These are phyloP conservation scores for Claviceps sp. DNA, from an alignment of 2,329 filamentous ascomycete species.

Conservation along the genomic window DNA sequence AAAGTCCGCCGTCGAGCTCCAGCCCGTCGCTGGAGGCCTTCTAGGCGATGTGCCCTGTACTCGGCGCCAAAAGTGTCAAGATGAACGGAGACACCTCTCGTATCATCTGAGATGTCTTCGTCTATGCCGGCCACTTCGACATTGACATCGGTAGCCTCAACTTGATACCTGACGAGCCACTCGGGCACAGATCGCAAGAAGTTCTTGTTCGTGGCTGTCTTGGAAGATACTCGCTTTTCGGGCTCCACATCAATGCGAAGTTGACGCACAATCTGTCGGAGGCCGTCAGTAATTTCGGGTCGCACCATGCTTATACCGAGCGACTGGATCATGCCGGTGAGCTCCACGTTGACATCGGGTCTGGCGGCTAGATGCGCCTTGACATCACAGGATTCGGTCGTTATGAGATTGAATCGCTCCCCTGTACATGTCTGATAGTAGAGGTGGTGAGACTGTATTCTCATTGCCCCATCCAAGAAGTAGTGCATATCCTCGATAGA, in stretches of 20 bases:
- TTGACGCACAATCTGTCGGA: slow-evolving; percentile 82
- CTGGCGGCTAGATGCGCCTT: slow-evolving; percentile 75
- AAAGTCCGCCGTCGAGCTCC: slow-evolving; percentile 56
- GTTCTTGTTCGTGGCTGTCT: slow-evolving; percentile 42
- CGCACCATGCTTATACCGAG: slow-evolving; percentile 83
- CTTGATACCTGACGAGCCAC: slow-evolving; percentile 73
- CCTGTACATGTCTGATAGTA: slow-evolving; percentile 88
- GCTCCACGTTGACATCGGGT: slow-evolving; percentile 71
- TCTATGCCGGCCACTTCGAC: slow-evolving; percentile 86
- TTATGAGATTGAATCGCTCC: slow-evolving; percentile 71
- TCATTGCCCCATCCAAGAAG: slow-evolving; percentile 66
- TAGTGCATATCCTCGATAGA: slow-evolving; percentile 75
- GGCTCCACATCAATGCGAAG: slow-evolving; percentile 58
- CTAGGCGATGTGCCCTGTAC: slow-evolving; percentile 70
- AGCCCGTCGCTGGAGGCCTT: slow-evolving; percentile 41
- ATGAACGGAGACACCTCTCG: slow-evolving; percentile 72
- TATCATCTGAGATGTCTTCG: slow-evolving; percentile 65
- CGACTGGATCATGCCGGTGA: slow-evolving; percentile 68
- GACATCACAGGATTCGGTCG: slow-evolving; percentile 77
- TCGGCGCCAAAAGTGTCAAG: slow-evolving; percentile 79
- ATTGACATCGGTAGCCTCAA: slow-evolving; percentile 82
- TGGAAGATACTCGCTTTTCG: slow-evolving; percentile 36
- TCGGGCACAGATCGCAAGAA: slow-evolving; percentile 65
- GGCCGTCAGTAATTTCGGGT: slow-evolving; percentile 81
- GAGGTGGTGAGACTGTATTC: slow-evolving; percentile 73